Base-by-base conservation (phyloP, 1,284 basidiomycete species). In the Cerrena zonata region DNA sequence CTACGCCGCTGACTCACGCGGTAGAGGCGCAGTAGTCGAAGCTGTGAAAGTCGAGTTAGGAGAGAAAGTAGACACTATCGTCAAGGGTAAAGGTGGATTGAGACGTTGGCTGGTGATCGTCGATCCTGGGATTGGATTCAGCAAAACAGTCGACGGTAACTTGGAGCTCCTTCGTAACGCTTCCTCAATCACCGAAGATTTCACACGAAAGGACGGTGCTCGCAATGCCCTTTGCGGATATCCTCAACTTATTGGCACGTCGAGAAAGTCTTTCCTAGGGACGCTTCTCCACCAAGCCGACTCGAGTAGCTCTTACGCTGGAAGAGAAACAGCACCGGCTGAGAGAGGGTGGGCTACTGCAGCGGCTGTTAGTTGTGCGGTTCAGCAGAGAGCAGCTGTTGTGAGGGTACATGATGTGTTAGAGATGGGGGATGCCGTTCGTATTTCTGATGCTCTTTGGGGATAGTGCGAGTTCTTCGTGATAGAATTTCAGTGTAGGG, bases 91-190 rank as follows among this genome's bases (percentile, higher is more conserved):
- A 21, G 84, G 84, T 2, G 92, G 94, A 5, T 71, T 99, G 3
- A 77, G 89, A 49, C 69, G 91, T 26, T 99, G 95, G 95, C 80
- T 92, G 57, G 83, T 98, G 51, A 79, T 98, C 47, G 76, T 91
- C 12, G 96, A 98, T 69, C 93, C 95, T 0, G 95, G 96, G 0
- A 74, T 99, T 47, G 95, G 96, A 4, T 99, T 98, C 65, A 95
- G 94, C 64, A 99, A 99, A 69, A 80, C 83, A 0, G 66, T 85
- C 1, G 74, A 84, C 19, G 91, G 80, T 2, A 95, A 96, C 67
- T 58, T 95, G 22, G 73, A 76, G 51, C 63, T 96, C 3, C 67
- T 96, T 45, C 74, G 82, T 5, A 60, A 77, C 34, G 74, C 85
- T 2, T 59, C 69, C 0, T 60, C 64, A 18, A 63, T 91, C 27